phyloP scores from a whole-genome alignment of 2,329 filamentous ascomycete genomes.

The Diaporthe ampelina region DNA sequence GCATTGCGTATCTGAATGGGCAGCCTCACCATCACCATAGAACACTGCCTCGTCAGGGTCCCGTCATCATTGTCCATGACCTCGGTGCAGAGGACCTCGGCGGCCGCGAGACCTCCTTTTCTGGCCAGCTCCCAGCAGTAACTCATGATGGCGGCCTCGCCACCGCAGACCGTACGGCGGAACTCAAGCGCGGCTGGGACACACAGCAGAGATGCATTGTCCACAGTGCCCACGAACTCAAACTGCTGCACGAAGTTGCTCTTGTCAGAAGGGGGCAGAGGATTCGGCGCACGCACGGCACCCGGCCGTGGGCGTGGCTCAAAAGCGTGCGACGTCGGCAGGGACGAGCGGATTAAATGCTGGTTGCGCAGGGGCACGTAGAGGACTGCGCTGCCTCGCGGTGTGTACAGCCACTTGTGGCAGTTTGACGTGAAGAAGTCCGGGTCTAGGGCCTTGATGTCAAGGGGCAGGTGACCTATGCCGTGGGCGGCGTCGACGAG shows the following conservation, averaged over 20 bases:
- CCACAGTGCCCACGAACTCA: constrained; percentile 81
- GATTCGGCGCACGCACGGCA: constrained; percentile 50
- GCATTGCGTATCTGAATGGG: constrained; percentile 65
- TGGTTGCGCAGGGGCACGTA: constrained; percentile 86
- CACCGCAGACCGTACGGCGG: constrained; percentile 76
- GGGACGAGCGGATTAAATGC: constrained; percentile 76
- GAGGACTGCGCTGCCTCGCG: constrained; percentile 84
- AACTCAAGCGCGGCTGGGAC: constrained; percentile 81
- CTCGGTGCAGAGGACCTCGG: constrained; percentile 75
- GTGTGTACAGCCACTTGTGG: constrained; percentile 90
- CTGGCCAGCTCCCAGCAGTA: constrained; percentile 76
- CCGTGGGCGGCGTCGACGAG: constrained; percentile 88
- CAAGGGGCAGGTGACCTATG: constrained; percentile 81
- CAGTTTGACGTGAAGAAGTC: constrained; percentile 92
- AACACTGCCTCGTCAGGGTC: constrained; percentile 73
- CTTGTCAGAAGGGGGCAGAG: constrained; percentile 62
- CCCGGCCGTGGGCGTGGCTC: constrained; percentile 55
- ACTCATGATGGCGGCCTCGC: constrained; percentile 76
- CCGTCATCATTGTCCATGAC: constrained; percentile 76
- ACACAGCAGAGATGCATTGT: constrained; percentile 79
- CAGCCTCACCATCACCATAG: constrained; percentile 80
- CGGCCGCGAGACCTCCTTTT: constrained; percentile 72
- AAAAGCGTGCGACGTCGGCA: constrained; percentile 88
- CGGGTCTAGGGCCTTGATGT: constrained; percentile 75
- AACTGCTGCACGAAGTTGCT: constrained; percentile 78